Percentiles rank a stretch among this genome's conserved stretches.
Conservation (phyloP, 345 rosid genomes). For the Carallia pectinifolia region DNA sequence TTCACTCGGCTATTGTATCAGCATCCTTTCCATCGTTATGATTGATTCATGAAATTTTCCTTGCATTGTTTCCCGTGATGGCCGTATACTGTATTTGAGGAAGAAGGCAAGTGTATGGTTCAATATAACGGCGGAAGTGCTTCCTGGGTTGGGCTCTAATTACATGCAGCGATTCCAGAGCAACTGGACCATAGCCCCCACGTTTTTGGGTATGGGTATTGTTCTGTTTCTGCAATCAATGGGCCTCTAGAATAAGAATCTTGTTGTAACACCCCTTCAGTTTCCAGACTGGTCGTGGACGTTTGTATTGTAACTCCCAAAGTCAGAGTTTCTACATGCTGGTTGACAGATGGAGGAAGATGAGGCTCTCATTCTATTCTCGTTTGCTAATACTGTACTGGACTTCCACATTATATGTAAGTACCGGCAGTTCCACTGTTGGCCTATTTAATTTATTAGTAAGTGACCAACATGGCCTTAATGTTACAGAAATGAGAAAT, state of each 20-base stretch:
- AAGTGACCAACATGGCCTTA: constrained; percentile 29
- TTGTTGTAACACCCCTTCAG: constrained; percentile 13
- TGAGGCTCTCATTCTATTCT: constrained; percentile 5
- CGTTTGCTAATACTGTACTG: constrained; percentile 1
- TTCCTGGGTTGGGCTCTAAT: neutral
- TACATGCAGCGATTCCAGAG: neutral
- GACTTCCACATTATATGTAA: neutral
- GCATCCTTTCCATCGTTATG: neutral
- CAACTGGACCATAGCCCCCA: neutral
- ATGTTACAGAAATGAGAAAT: neutral
- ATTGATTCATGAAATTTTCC: neutral
- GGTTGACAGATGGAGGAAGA: neutral
- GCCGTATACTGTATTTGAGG: neutral
- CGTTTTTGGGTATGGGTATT: constrained; percentile 1
- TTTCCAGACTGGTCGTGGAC: constrained; percentile 10
- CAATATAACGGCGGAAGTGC: neutral
- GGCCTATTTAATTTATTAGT: neutral
- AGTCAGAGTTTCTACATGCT: constrained; percentile 1
- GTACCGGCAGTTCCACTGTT: neutral
- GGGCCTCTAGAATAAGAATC: constrained; percentile 2
- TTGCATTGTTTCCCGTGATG: neutral
- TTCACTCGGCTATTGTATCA: constrained; percentile 1
- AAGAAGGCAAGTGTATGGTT: neutral
- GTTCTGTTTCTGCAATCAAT: neutral
- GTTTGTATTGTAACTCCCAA: constrained; percentile 5